Conservation (phyloP, 2,329 filamentous ascomycete genomes). For the Ophiobolus disseminans region DNA sequence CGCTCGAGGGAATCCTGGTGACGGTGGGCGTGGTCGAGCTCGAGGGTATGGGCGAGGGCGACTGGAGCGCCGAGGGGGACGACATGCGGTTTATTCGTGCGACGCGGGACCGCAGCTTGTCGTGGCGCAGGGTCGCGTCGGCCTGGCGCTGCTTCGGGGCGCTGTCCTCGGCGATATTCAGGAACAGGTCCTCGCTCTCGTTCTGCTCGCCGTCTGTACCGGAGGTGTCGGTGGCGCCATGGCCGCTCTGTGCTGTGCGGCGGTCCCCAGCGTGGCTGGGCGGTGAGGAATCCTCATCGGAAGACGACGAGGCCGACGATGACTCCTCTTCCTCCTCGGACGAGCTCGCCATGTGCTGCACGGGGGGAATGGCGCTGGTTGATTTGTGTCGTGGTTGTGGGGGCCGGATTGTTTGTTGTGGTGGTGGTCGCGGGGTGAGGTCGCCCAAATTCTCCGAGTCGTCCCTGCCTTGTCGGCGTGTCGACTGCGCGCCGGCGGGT, state of each 20-base stretch:
- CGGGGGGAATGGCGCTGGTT: conserved; percentile 23
- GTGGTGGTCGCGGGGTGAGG: conserved; percentile 18
- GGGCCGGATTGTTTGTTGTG: conserved; percentile 21
- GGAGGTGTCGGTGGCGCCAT: conserved; percentile 22
- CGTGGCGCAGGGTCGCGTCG: conserved; percentile 36
- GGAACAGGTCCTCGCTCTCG: conserved; percentile 51
- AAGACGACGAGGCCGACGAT: conserved; percentile 23
- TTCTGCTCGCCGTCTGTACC: conserved; percentile 33
- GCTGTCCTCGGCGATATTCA: conserved; percentile 51
- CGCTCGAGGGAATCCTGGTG: conserved; percentile 35
- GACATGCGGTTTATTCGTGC: conserved; percentile 46
- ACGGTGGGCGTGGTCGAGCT: conserved; percentile 34
- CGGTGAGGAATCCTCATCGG: conserved; percentile 40
- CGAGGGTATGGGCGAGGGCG: conserved; percentile 33
- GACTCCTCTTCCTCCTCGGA: conserved; percentile 21
- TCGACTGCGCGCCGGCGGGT: conserved; percentile 27
- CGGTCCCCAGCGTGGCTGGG: conserved; percentile 19
- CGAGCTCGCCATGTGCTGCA: conserved; percentile 39
- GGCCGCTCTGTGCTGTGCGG: conserved; percentile 24
- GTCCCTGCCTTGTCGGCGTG: conserved; percentile 23
- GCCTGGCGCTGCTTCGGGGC: conserved; percentile 33
- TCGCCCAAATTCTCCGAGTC: conserved; percentile 22
- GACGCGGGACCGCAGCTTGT: conserved; percentile 48
- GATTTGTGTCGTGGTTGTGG: conserved; percentile 29
- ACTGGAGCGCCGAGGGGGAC: conserved; percentile 38